Evolutionary conservation across 2,329 filamentous ascomycete genomes (phyloP), one percentile per base, ranked within the genome.

Genomic region (Alternaria postmessia): DNA sequence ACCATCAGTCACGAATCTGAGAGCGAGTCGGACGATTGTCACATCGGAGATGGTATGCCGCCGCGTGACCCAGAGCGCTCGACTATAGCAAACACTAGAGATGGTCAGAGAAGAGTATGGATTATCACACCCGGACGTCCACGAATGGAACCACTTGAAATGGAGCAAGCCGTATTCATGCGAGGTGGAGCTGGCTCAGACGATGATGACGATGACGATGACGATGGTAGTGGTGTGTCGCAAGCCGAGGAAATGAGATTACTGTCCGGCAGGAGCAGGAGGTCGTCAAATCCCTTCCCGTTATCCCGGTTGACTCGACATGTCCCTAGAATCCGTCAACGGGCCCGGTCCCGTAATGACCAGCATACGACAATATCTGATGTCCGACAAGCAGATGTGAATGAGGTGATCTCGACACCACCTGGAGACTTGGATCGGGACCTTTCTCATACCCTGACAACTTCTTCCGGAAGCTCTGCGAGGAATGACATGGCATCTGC

Each of bases 111-210:
- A 39, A 26, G 34, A 22, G 47, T 20, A 32, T 57, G 48, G 55
- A 41, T 57, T 6, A 28, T 53, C 43, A 57, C 55, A 11, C 55
- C 55, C 11, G 48, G 55, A 24, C 48, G 55, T 9, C 48, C 18
- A 7, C 38, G 46, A 12, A 36, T 36, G 30, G 18, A 26, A 20
- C 28, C 28, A n/a, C 38, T 34, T 18, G 46, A 38, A 14, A 49
- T 36, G 20, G 20, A 42, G 20, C 39, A 49, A 34, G 26, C 20
- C 34, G 7, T 51, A 5, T 51, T 30, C 30, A 34, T 59, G 20
- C 51, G 51, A 36, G 56, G 56, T 16, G 56, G 51, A 39, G 51
- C 51, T 7, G 51, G 20, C 2, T 54, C 36, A 18, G 56, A 59
- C 11, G 56, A 47, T 8, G 26, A 49, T 0, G 28, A 30, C 1